phyloP scores from a whole-genome alignment of 2,329 filamentous ascomycete species.

The Clarireedia sp. region DNA sequence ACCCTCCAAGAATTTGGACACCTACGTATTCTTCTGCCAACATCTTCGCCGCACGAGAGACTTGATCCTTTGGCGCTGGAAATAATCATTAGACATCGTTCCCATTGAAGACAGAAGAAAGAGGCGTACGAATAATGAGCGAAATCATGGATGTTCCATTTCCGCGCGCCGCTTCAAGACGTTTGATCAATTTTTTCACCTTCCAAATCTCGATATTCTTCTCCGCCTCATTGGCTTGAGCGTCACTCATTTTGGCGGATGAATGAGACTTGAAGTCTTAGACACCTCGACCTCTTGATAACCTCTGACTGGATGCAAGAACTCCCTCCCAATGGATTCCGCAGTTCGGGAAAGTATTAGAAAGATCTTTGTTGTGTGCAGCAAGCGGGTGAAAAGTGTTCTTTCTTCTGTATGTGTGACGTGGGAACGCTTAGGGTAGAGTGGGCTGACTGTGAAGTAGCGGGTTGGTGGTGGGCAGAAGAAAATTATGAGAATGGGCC shows the following conservation, averaged over 20 bases:
- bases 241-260: conserved; percentile 68
- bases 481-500: background rate
- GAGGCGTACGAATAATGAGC: conserved; percentile 76
- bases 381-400: background rate
- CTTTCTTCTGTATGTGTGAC: conserved; percentile 1
- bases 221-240: conserved; percentile 86
- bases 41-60: conserved; percentile 96
- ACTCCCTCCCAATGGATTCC: background rate
- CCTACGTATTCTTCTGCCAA: conserved; percentile 99
- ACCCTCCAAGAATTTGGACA: conserved; percentile 16
- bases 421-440: background rate
- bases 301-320: conserved; percentile 1
- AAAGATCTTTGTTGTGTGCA: conserved; percentile 1
- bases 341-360: conserved; percentile 5
- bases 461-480: background rate
- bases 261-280: conserved; percentile 10
- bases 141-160: conserved; percentile 99
- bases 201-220: conserved; percentile 96
- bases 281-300: background rate
- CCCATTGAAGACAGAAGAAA: conserved; percentile 6
- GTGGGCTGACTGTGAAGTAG: background rate
- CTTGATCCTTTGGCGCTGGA: conserved; percentile 91
- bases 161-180: conserved; percentile 90
- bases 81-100: conserved; percentile 3
- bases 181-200: conserved; percentile 99